phyloP scores from a whole-genome alignment of 805 yeast species.

The Jamesozyma rosinii region DNA sequence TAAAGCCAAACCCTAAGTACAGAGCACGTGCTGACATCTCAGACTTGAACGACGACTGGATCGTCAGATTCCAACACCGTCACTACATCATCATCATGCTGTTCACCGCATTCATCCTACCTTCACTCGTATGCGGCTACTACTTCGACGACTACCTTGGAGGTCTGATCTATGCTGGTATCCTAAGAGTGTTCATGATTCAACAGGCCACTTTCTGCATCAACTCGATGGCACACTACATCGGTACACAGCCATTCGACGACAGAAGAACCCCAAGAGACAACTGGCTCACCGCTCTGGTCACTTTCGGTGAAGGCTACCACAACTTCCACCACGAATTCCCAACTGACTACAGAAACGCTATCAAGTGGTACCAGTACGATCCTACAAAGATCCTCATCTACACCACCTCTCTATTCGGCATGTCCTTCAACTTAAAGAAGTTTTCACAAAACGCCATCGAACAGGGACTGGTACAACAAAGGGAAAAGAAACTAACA shows the following conservation, averaged over 20 bases:
- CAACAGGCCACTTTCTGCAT: slow-evolving; percentile 86
- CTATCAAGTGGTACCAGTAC: slow-evolving; percentile 78
- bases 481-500: slow-evolving; percentile 71
- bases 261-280: slow-evolving; percentile 83
- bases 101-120: slow-evolving; percentile 50
- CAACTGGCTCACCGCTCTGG: slow-evolving; percentile 69
- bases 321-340: slow-evolving; percentile 88
- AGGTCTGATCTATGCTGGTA: slow-evolving; percentile 70
- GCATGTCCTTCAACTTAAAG: slow-evolving; percentile 64
- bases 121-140: slow-evolving; percentile 48
- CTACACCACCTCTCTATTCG: slow-evolving; percentile 50
- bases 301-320: slow-evolving; percentile 83
- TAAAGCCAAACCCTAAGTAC: slow-evolving; percentile 71
- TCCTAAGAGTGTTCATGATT: slow-evolving; percentile 56
- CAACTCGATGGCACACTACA: slow-evolving; percentile 79
- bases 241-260: slow-evolving; percentile 78
- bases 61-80: slow-evolving; percentile 73
- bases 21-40: slow-evolving; percentile 76
- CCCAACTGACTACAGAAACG: slow-evolving; percentile 83
- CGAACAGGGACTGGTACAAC: slow-evolving; percentile 74
- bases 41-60: slow-evolving; percentile 70
- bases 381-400: slow-evolving; percentile 71
- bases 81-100: slow-evolving; percentile 61
- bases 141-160: slow-evolving; percentile 56
- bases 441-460: slow-evolving; percentile 73